Conservation (phyloP, 1,139 yeast species). For the Saccharomyces hybrid region DNA sequence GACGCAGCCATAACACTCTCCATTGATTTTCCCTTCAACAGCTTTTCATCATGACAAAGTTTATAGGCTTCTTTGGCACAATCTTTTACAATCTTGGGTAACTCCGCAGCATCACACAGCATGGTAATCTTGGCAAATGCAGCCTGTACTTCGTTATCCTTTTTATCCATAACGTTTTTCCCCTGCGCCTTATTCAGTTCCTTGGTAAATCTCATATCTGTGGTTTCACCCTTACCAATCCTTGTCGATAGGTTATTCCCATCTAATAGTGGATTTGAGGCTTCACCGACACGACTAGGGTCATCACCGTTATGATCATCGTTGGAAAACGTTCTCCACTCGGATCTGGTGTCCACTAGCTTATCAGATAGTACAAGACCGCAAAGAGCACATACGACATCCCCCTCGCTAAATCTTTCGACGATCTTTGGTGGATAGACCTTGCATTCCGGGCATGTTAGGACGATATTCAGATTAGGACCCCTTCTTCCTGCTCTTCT, state of each 20-base stretch:
- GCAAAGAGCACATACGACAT: conserved; percentile 93
- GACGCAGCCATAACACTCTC: conserved; percentile 97
- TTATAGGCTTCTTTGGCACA: conserved; percentile 96
- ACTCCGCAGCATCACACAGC: conserved; percentile 94
- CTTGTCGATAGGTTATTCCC: conserved; percentile 88
- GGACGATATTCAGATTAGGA: conserved; percentile 77
- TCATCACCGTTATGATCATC: conserved; percentile 98
- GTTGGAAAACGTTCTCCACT: conserved; percentile 96
- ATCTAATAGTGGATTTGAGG: conserved; percentile 88
- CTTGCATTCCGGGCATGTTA: conserved; percentile 94
- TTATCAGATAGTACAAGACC: conserved; percentile 89
- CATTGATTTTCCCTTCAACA: conserved; percentile 82
- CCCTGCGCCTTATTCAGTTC: conserved; percentile 88
- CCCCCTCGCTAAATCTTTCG: conserved; percentile 94
- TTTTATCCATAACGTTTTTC: conserved; percentile 74
- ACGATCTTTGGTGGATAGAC: conserved; percentile 92
- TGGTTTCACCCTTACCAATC: conserved; percentile 71
- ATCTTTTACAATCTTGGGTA: conserved; percentile 92
- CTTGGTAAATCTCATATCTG: conserved; percentile 64
- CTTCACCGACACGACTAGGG: conserved; percentile 99
- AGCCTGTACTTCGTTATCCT: conserved; percentile 77
- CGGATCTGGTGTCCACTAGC: conserved; percentile 90
- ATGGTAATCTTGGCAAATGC: conserved; percentile 90
- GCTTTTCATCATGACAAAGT: conserved; percentile 80
- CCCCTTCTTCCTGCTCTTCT: conserved; percentile 33